Evolutionary conservation across 2,329 filamentous ascomycete genomes (phyloP), one percentile per base, ranked within the genome.

Genomic region (Cytospora leucostoma): DNA sequence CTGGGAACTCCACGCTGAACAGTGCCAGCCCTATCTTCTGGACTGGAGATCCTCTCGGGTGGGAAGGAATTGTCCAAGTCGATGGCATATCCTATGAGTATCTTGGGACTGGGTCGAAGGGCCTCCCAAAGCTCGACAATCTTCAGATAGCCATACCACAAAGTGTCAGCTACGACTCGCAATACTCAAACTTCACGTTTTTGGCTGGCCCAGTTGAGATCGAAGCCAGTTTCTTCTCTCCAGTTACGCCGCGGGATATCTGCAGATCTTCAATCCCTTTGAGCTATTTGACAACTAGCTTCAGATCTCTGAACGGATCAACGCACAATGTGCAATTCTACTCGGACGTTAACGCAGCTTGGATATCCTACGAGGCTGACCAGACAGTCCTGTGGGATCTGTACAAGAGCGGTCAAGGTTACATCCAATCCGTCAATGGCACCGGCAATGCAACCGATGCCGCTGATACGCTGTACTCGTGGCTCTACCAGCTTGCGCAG

Each of bases 231-330:
- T 81, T 88, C 74, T 78, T 92, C 56, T 92, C 89, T 3, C 90
- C 90, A 2, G 87, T 93, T 53, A 92, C 89, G 0, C 89, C 89
- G 3, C 89, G 87, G 4, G 92, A 89, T 61, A 91, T 89, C 59
- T 79, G 91, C 70, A 84, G 90, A 65, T 89, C 92, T 75, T 86
- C 89, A n/a, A 84, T 93, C 27, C 91, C 91, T 3, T 90, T 90
- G 11, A 87, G 87, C 27, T 94, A 94, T 72, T 72, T 94, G 60
- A 88, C 85, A 4, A 80, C 92, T 35, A 79, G 87, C 70, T 87
- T 90, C 13, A 80, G 84, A 58, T 90, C 89, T 4, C 79, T 78
- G 63, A 83, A 87, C 57, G 78, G 58, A 10, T 21, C 55, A 19
- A 35, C 62, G 1, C 68, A 69, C 49, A 21, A 84, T 65, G 76